Base-by-base conservation (phyloP, 208 protist species). In the Spongospora subterranea region DNA sequence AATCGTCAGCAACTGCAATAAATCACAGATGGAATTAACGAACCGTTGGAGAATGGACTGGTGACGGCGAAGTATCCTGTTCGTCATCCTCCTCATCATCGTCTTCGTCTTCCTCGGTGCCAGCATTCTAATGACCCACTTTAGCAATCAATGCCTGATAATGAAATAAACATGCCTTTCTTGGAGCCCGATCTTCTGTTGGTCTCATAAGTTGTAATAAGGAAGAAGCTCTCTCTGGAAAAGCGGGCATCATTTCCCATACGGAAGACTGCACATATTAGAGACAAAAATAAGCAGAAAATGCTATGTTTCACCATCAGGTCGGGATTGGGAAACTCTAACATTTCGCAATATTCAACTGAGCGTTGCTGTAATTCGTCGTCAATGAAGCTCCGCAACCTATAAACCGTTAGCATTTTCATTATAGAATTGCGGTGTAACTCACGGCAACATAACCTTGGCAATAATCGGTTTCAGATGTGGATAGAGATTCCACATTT, bases 291-390 rank as follows among this genome's bases (percentile, higher is more conserved):
- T 29, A 6, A 60, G 6, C 24, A 24, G 13, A 60, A 60, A 24
- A 60, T 60, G 50, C 13, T 29, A 60, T 60, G 50, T 60, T 29
- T 60, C 77, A 41, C 40, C 88, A 17, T 45, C 29, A 64, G 77
- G 46, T 76, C 11, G 0, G 0, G 46, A 24, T 11, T 11, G 32
- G 0, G 13, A 35, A 64, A 46, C 17, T 39, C 88, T 11, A 90
- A 29, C 45, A 95, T 93, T 6, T 94, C 93, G 11, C 96, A 45
- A 94, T 99, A 99, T 93, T 99, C 98, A 50, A 93, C 94, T 0
- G 98, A 96, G 60, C 98, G 96, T 93, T 99, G 98, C 94, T 99
- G 98, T 66, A 99, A 94, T 92, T 99, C 98, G 0, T 95, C 93
- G 93, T 99, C 95, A 0, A 98, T 96, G 45, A 40, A 46, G 0